Evolutionary conservation across 1,284 basidiomycete species (phyloP).

Genomic region (Malassezia restricta): DNA sequence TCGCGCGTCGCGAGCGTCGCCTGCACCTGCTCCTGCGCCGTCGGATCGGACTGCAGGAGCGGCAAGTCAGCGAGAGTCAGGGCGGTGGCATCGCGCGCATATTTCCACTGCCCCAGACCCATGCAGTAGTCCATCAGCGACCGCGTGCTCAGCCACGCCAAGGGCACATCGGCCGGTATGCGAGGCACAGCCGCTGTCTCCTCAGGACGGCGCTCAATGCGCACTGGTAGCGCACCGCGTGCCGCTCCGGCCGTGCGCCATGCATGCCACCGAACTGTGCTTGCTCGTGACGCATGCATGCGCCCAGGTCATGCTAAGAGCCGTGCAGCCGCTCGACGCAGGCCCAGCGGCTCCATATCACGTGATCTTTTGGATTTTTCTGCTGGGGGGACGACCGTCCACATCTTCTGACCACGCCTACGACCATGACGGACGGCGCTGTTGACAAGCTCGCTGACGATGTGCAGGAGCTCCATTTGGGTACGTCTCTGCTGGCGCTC

Average conservation of each 20-base stretch:
- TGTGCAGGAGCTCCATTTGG: slow-evolving; percentile 11
- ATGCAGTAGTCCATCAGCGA: slow-evolving; percentile 11
- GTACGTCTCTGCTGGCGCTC: background rate
- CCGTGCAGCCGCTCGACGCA: background rate
- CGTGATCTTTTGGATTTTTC: slow-evolving; percentile 2
- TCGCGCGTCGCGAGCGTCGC: background rate
- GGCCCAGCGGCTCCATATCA: slow-evolving; percentile 1
- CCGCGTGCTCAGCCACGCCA: slow-evolving; percentile 6
- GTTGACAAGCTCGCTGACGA: slow-evolving; percentile 11
- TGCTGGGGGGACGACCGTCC: background rate
- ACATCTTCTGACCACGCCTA: background rate
- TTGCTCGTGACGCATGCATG: background rate
- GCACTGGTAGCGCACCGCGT: background rate
- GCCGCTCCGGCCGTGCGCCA: background rate
- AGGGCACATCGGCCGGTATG: background rate
- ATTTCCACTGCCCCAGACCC: slow-evolving; percentile 1
- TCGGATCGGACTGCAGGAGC: background rate
- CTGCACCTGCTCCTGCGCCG: background rate
- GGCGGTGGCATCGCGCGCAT: background rate
- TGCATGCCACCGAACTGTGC: background rate
- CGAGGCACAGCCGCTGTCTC: background rate
- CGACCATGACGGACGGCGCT: slow-evolving; percentile 11
- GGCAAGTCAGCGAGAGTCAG: slow-evolving; percentile 7
- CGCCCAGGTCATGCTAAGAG: background rate
- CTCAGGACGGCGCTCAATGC: background rate